A percentile compares a stretch with the other conserved stretches of the same genome.
phyloP scores from a whole-genome alignment of 305 asterid genomes.

The Rubia peregrina region DNA sequence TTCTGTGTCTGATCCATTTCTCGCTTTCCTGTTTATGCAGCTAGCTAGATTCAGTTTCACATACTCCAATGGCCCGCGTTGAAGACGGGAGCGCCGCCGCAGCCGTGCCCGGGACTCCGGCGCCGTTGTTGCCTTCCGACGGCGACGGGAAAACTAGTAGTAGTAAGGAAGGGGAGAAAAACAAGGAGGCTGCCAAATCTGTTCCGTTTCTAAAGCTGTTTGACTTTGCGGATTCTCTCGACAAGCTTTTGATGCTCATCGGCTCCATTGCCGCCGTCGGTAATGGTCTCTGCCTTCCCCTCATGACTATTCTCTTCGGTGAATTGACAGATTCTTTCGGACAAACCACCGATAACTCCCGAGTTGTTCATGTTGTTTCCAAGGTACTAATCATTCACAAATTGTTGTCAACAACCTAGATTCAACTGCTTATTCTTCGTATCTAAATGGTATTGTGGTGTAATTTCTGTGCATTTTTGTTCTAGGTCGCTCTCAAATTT shows the following conservation, averaged over 20 bases:
- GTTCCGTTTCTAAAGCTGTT: constrained; percentile 77
- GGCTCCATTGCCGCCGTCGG: constrained; percentile 69
- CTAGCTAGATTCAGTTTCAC: not conserved
- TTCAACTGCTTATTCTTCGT: not conserved
- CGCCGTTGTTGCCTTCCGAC: not conserved
- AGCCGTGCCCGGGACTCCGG: not conserved
- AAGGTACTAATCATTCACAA: constrained; percentile 24
- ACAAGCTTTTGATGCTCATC: constrained; percentile 48
- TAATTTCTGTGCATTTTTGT: not conserved
- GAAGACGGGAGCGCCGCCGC: not conserved
- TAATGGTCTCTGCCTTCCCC: constrained; percentile 60
- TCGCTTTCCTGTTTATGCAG: not conserved
- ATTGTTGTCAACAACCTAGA: too few relatives aligned
- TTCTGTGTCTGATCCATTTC: not conserved
- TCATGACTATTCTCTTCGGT: constrained; percentile 77
- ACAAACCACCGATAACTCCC: constrained; percentile 14
- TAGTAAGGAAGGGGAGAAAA: constrained; percentile 10
- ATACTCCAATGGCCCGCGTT: not conserved
- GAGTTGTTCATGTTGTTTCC: constrained; percentile 43
- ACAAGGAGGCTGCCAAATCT: constrained; percentile 19
- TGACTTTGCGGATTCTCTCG: constrained; percentile 53
- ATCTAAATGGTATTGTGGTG: not conserved
- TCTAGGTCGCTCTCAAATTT: constrained; percentile 51
- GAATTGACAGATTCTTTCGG: constrained; percentile 74
- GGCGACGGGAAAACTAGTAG: constrained; percentile 10